Percentiles rank a stretch among this genome's conserved stretches.
Evolutionary conservation across 1,284 basidiomycete genomes (phyloP).

Genomic region (Takashimella tepidaria): DNA sequence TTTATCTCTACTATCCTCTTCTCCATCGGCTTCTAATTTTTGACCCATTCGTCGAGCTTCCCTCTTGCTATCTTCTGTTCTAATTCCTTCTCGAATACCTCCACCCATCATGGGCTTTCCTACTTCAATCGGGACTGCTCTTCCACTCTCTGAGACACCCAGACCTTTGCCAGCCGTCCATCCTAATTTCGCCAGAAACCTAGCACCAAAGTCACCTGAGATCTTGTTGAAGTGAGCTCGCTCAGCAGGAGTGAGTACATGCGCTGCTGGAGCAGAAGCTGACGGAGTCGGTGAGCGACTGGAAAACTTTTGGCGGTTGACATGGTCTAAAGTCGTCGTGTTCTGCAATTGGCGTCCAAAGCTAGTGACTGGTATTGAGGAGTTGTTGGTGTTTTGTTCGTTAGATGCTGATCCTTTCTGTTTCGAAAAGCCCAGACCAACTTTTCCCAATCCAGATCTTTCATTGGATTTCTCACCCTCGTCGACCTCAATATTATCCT

Average conservation of each 20-base stretch:
- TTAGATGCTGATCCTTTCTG: not conserved
- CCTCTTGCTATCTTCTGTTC: conserved; percentile 77
- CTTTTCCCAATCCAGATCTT: too few relatives aligned
- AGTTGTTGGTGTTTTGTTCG: not conserved
- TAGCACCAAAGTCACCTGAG: conserved; percentile 69
- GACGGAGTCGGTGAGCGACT: conserved; percentile 12
- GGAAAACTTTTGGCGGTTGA: not conserved
- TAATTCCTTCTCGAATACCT: conserved; percentile 83
- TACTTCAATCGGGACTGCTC: conserved; percentile 79
- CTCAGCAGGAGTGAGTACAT: conserved; percentile 60
- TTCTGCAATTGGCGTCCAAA: not conserved
- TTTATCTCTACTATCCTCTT: conserved; percentile 50
- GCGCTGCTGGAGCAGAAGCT: conserved; percentile 32
- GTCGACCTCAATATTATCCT: not conserved
- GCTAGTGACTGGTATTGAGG: not conserved
- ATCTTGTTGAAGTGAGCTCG: conserved; percentile 73
- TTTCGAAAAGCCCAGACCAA: not conserved
- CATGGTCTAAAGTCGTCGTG: not conserved
- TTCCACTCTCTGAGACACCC: conserved; percentile 72
- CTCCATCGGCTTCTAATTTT: conserved; percentile 54
- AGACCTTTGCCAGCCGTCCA: conserved; percentile 81
- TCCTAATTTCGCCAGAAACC: conserved; percentile 88
- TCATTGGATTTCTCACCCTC: not conserved
- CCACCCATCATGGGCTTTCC: conserved; percentile 62
- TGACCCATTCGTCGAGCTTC: conserved; percentile 56